A percentile compares a stretch with the other conserved stretches of the same genome.
Conservation (phyloP, 768 basidiomycete species). For the Ephemerocybe angulata region DNA sequence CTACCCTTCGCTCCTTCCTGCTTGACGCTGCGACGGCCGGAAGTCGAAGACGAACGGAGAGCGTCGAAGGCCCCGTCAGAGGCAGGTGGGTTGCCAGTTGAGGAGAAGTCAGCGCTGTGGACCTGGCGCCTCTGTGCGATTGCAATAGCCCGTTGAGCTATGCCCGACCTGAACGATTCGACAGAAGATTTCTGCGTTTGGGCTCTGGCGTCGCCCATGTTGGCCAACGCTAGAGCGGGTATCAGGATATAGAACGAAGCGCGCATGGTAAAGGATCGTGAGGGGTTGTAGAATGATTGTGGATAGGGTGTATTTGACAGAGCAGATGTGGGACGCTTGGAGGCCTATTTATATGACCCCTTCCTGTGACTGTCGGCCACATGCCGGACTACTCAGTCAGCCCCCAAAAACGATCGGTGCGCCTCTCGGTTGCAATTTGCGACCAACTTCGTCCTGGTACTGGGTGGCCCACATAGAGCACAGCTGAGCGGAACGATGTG, state of each 20-base stretch:
- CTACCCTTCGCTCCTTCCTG: too few species aligned
- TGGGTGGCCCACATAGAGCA: too few species aligned
- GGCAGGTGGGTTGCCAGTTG: background rate
- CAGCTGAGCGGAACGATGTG: too few species aligned
- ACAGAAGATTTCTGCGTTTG: background rate
- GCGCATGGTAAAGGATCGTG: constrained; percentile 4
- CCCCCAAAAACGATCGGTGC: too few species aligned
- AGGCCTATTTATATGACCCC: too few species aligned
- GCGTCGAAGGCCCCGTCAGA: constrained; percentile 5
- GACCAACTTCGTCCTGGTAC: too few species aligned
- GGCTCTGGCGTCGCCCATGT: constrained; percentile 4
- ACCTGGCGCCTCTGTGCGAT: constrained; percentile 5
- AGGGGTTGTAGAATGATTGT: background rate
- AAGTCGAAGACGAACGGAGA: too few species aligned
- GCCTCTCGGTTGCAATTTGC: too few species aligned
- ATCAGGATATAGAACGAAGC: constrained; percentile 9
- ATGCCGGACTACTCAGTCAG: too few species aligned
- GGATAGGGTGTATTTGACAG: background rate
- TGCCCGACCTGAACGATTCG: background rate
- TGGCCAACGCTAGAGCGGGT: constrained; percentile 1
- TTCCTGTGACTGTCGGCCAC: too few species aligned
- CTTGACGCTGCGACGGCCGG: too few species aligned
- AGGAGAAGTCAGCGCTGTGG: constrained; percentile 7
- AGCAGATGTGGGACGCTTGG: too few species aligned
- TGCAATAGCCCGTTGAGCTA: background rate